Base-by-base conservation (phyloP, 495 filamentous ascomycete species). In the Podospora sp. region DNA sequence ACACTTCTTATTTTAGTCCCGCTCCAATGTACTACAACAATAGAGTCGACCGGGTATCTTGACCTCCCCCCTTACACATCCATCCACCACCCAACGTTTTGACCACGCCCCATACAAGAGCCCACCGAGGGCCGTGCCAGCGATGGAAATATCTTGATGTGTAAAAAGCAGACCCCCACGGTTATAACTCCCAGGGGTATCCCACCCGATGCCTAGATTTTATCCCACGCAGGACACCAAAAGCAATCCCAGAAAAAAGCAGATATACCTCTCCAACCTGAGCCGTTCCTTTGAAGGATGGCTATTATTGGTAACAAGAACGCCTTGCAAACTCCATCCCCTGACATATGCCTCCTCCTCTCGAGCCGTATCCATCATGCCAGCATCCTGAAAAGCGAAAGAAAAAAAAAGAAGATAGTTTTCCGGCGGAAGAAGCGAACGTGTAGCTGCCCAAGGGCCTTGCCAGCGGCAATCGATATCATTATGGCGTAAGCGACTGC, bases 401-500 rank as follows among this genome's bases (percentile, higher is more conserved):
- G 46, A 65, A 65, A 25, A 59, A 6, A 55, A 27, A 21, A 20
- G 35, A 25, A 36, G 20, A 59, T 49, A n/a, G n/a, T n/a, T 29
- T 51, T 24, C 35, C 14, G 22, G 25, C 8, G 12, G 22, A 22
- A 52, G n/a, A 52, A 66, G 46, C 57, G 64, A 66, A 61, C 33
- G 64, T 35, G 64, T 60, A 26, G 40, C 35, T 59, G 36, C 53
- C 52, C 11, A 26, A 52, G 0, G 21, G 22, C 20, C 11, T 35
- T 35, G 26, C 27, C 33, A 40, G 14, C 29, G 58, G 58, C 21
- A 27, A 36, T 20, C 35, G 16, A 49, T 36, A 55, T 65, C 68
- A 63, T 69, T 56, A 63, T 63, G 63, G 60, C 58, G 50, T 66
- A 63, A 63, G 27, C 53, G 56, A 21, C 40, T 69, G 46, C 40